These are phyloP conservation scores for Yarrowia sp. DNA, from an alignment of 805 yeast genomes.

Conservation along the genomic window DNA sequence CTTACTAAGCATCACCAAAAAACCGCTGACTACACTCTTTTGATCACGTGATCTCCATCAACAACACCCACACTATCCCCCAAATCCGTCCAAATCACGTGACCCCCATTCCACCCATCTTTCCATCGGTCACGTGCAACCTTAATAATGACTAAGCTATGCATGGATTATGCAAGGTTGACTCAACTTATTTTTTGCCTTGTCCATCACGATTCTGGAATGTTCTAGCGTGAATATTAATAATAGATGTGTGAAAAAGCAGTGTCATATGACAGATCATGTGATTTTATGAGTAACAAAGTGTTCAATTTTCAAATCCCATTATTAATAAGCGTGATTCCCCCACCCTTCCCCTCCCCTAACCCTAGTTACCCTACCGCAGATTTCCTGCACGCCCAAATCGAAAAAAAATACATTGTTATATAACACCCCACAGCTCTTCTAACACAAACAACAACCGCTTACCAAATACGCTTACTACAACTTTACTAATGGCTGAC, in stretches of 20 bases:
- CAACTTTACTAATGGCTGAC: neutral
- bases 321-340: neutral
- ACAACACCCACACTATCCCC: too few relatives aligned
- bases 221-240: neutral
- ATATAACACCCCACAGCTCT: neutral
- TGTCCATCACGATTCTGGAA: neutral
- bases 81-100: neutral
- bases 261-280: too few relatives aligned
- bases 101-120: neutral
- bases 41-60: too few relatives aligned
- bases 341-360: neutral
- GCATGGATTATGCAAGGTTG: conserved; percentile 23
- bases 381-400: neutral
- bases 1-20: too few relatives aligned
- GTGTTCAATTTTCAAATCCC: neutral
- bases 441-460: neutral
- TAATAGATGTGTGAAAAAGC: neutral
- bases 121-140: neutral
- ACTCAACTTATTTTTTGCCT: conserved; percentile 1
- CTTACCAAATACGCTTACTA: neutral
- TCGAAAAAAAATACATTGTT: conserved; percentile 5
- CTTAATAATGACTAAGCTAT: conserved; percentile 11
- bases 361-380: conserved; percentile 16
- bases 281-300: neutral
- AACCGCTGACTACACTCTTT: too few relatives aligned